phyloP scores from a whole-genome alignment of 257 asterid genomes.

The Plantago elongata region DNA sequence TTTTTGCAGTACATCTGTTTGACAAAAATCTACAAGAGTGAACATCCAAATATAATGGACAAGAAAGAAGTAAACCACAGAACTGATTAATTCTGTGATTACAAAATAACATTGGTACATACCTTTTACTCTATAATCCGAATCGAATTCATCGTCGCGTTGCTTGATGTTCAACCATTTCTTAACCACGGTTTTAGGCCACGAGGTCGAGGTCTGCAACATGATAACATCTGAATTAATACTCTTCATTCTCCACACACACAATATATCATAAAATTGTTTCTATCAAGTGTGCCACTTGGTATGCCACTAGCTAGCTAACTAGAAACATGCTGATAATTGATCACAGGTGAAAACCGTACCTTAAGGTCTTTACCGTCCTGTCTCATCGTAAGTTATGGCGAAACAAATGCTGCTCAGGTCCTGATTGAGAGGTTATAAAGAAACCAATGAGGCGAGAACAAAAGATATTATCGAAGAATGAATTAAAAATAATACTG shows the following conservation, averaged over 20 bases:
- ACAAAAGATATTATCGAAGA: conserved; percentile 15
- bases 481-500: neutral
- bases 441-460: conserved; percentile 10
- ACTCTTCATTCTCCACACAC: neutral
- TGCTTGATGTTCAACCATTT: conserved; percentile 64
- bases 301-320: neutral
- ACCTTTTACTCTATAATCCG: conserved; percentile 53
- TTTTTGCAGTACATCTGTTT: conserved; percentile 29
- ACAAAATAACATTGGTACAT: neutral
- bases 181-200: conserved; percentile 61
- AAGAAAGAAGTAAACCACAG: neutral
- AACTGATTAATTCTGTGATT: no score
- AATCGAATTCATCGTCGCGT: conserved; percentile 51
- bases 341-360: neutral
- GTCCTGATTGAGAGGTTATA: conserved; percentile 18
- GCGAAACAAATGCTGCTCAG: conserved; percentile 12
- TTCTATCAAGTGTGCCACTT: no score
- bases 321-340: neutral
- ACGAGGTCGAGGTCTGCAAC: conserved; percentile 62
- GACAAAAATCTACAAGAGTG: neutral
- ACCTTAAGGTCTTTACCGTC: conserved; percentile 45
- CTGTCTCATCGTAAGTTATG: conserved; percentile 44
- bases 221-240: neutral
- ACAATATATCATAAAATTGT: neutral
- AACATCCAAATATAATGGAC: neutral